These are phyloP conservation scores for Macadamia tetraphylla DNA, from an alignment of 164 flowering plant species.

Conservation along the genomic window DNA sequence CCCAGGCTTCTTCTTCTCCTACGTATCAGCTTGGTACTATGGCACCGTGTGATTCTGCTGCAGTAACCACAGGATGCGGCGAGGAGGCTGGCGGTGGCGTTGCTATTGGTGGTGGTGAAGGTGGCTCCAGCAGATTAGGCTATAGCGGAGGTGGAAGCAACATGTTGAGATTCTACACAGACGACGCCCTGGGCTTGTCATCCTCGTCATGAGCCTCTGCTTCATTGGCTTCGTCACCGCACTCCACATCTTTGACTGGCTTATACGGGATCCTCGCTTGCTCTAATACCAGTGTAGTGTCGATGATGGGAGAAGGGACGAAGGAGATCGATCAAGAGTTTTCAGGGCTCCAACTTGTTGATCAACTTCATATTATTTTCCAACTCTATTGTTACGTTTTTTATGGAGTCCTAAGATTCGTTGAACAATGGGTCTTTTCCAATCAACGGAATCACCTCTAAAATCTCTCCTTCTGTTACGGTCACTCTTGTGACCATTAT, in stretches of 20 bases:
- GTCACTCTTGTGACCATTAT: too few species aligned
- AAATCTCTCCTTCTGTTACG: too few species aligned
- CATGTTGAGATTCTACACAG: constrained; percentile 88
- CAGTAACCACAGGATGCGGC: constrained; percentile 72
- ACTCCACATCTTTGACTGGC: constrained; percentile 87
- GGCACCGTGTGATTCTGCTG: constrained; percentile 72
- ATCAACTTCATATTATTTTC: too few species aligned
- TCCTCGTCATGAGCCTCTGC: constrained; percentile 87
- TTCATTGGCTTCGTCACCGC: constrained; percentile 92
- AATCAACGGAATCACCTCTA: too few species aligned
- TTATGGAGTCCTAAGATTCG: too few species aligned
- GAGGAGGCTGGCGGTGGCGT: constrained; percentile 28
- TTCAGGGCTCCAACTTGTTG: too few species aligned
- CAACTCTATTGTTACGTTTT: too few species aligned
- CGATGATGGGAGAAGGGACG: too few species aligned
- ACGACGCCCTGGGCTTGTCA: constrained; percentile 85
- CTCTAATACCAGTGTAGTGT: too few species aligned
- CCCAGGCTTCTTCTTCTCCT: constrained; percentile 53
- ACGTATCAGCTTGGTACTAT: constrained; percentile 45
- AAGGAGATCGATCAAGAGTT: too few species aligned
- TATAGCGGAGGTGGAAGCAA: constrained; percentile 45
- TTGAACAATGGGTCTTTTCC: too few species aligned
- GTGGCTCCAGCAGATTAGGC: constrained; percentile 18
- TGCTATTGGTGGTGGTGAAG: constrained; percentile 13
- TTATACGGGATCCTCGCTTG: constrained; percentile 5